Conservation (phyloP, 148 eudicot species). For the Dianthus caryophyllus region DNA sequence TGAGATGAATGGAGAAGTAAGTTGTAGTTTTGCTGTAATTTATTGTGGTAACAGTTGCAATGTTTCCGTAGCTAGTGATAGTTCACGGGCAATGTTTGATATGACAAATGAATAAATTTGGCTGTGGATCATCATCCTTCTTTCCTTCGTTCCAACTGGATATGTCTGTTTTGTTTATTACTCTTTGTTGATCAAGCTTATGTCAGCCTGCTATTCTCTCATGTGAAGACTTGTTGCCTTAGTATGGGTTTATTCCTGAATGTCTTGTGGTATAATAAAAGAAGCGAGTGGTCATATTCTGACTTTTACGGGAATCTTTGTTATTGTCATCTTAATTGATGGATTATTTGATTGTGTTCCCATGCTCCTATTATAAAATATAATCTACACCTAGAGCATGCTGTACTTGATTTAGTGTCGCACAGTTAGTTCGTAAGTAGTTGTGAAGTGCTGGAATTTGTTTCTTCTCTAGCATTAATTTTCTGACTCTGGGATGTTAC, state of each 20-base stretch:
- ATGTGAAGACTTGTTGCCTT: neutral
- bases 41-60: no score
- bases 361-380: neutral
- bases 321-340: neutral
- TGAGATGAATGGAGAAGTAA: conserved; percentile 94
- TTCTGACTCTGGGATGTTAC: conserved; percentile 22
- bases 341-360: neutral
- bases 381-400: neutral
- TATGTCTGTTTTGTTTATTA: neutral
- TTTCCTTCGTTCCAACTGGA: neutral
- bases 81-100: no score
- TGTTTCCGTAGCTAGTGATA: neutral
- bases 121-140: neutral
- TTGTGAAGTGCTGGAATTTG: neutral
- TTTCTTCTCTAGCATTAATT: conserved; percentile 7
- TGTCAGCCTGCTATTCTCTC: no score
- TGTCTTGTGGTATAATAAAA: no score
- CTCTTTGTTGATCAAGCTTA: no score
- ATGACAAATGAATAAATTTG: neutral
- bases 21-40: conserved; percentile 9
- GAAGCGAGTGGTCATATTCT: neutral
- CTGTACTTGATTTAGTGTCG: conserved; percentile 4
- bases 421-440: neutral
- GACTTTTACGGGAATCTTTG: neutral
- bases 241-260: neutral